Evolutionary conservation across 2,329 filamentous ascomycete species (phyloP).

Genomic region (Hymenotorrendiella dingleyae): DNA sequence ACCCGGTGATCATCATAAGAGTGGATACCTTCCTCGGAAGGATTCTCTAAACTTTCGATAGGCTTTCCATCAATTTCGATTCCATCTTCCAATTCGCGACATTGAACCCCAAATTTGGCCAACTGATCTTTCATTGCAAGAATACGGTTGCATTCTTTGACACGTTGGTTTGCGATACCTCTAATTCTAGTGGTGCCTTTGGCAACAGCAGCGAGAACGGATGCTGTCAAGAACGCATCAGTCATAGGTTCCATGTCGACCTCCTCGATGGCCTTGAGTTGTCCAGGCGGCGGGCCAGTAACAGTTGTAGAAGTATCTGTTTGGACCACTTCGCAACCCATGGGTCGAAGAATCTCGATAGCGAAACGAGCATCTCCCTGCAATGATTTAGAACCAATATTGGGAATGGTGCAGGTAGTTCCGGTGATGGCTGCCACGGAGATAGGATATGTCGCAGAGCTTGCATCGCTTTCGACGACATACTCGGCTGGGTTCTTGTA

Average conservation of each 20-base stretch:
- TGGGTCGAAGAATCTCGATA: slow-evolving; percentile 79
- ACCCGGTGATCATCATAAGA: slow-evolving; percentile 98
- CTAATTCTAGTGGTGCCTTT: slow-evolving; percentile 78
- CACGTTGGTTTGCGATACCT: slow-evolving; percentile 94
- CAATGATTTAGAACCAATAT: slow-evolving; percentile 86
- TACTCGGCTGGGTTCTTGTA: slow-evolving; percentile 86
- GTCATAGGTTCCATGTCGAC: slow-evolving; percentile 99
- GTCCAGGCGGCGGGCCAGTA: slow-evolving; percentile 72
- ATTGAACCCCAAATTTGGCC: slow-evolving; percentile 84
- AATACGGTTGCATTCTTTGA: slow-evolving; percentile 98
- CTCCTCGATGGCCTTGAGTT: slow-evolving; percentile 67
- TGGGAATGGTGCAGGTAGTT: slow-evolving; percentile 91
- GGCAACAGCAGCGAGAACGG: slow-evolving; percentile 85
- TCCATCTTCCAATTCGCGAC: slow-evolving; percentile 88
- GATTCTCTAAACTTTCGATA: slow-evolving; percentile 43
- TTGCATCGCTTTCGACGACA: slow-evolving; percentile 92
- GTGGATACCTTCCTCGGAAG: slow-evolving; percentile 64
- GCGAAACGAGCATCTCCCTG: slow-evolving; percentile 96
- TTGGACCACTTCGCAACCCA: slow-evolving; percentile 90
- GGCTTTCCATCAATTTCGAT: slow-evolving; percentile 63
- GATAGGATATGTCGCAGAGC: slow-evolving; percentile 92
- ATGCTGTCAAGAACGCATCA: slow-evolving; percentile 93
- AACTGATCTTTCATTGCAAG: slow-evolving; percentile 92
- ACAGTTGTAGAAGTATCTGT: slow-evolving; percentile 84
- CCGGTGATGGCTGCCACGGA: slow-evolving; percentile 93